Conservation (phyloP, 2,329 filamentous ascomycete genomes). For the Phialophora chinensis region DNA sequence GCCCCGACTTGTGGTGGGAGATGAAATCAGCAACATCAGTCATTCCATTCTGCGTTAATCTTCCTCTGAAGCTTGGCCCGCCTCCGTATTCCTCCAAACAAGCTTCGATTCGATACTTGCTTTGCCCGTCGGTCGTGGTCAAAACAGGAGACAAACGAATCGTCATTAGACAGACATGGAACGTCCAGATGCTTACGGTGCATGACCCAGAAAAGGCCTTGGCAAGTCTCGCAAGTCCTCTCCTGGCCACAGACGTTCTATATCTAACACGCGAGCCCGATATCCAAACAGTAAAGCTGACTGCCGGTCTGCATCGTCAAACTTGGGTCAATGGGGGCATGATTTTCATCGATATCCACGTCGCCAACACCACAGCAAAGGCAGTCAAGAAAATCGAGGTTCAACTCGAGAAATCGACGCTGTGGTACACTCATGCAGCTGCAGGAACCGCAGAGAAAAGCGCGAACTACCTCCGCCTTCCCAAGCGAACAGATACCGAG, state of each 20-base stretch:
- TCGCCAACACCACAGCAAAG: slow-evolving; percentile 57
- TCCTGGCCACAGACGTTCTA: slow-evolving; percentile 49
- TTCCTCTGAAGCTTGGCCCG: slow-evolving; percentile 61
- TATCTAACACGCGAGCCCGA: slow-evolving; percentile 50
- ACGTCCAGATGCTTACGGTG: slow-evolving; percentile 58
- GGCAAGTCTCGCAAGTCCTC: slow-evolving; percentile 54
- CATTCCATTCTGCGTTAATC: slow-evolving; percentile 59
- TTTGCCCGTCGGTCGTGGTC: slow-evolving; percentile 56
- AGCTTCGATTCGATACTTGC: slow-evolving; percentile 58
- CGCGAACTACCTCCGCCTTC: slow-evolving; percentile 58
- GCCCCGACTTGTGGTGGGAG: slow-evolving; percentile 52
- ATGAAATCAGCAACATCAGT: slow-evolving; percentile 54
- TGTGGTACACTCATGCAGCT: slow-evolving; percentile 48
- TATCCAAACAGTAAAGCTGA: slow-evolving; percentile 55
- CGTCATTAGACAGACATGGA: slow-evolving; percentile 57
- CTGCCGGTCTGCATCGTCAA: slow-evolving; percentile 62
- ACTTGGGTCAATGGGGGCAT: slow-evolving; percentile 64
- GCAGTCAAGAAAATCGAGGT: slow-evolving; percentile 58
- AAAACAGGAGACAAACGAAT: slow-evolving; percentile 56
- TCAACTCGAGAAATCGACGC: slow-evolving; percentile 53
- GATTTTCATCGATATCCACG: slow-evolving; percentile 61
- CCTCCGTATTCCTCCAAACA: slow-evolving; percentile 60
- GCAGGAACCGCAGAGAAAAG: slow-evolving; percentile 57
- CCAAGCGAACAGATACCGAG: slow-evolving; percentile 58
- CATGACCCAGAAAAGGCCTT: slow-evolving; percentile 64